phyloP scores from a whole-genome alignment of 257 asterid species.

The Parsonsia alboflavescens region DNA sequence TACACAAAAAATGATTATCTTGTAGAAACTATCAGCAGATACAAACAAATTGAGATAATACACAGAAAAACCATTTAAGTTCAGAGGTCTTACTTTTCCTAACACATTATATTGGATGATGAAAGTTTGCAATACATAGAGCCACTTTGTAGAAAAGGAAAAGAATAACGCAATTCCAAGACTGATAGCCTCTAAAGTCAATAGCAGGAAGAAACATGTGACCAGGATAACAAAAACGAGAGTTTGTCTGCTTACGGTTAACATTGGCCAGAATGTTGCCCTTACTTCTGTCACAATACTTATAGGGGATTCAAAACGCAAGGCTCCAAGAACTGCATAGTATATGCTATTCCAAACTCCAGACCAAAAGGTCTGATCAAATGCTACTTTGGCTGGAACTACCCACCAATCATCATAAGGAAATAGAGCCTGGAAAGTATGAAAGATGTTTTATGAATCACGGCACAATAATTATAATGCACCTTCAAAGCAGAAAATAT shows the following conservation, averaged over 20 bases:
- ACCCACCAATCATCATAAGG: slow-evolving; percentile 92
- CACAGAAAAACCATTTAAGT: neutral
- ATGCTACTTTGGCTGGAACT: slow-evolving; percentile 76
- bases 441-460: neutral
- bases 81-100: neutral
- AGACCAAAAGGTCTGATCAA: slow-evolving; percentile 83
- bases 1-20: neutral
- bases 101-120: neutral
- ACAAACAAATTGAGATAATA: neutral
- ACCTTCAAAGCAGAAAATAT: neutral
- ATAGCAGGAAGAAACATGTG: neutral
- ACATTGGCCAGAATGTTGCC: slow-evolving; percentile 79
- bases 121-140: neutral
- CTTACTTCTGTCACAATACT: slow-evolving; percentile 48
- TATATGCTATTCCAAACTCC: slow-evolving; percentile 88
- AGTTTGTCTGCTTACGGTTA: slow-evolving; percentile 55
- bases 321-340: slow-evolving; percentile 51
- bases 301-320: slow-evolving; percentile 71
- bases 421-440: slow-evolving; percentile 55
- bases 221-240: slow-evolving; percentile 4
- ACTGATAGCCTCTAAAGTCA: neutral
- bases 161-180: neutral
- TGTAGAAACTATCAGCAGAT: neutral
- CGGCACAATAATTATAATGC: neutral
- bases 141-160: neutral